These are phyloP conservation scores for Orobanche coerulescens DNA, from an alignment of 257 asterid species.

Conservation along the genomic window DNA sequence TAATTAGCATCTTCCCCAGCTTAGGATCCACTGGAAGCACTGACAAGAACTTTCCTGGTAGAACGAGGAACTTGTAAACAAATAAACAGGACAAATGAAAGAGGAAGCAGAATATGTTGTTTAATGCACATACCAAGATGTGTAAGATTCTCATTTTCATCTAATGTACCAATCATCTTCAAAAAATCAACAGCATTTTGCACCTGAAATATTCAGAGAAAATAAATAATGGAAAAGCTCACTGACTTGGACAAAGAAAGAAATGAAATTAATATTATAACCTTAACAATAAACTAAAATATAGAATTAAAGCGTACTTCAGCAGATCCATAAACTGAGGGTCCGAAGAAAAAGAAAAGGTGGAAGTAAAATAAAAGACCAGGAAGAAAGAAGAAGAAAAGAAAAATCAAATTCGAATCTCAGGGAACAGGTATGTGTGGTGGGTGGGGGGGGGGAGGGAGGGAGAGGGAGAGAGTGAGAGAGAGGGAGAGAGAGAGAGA, in stretches of 20 bases:
- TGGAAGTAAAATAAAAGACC: too few species aligned
- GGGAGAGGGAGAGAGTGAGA: too few species aligned
- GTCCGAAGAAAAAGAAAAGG: too few species aligned
- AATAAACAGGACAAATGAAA: conserved; percentile 4
- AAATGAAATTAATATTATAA: not conserved
- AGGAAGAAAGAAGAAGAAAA: too few species aligned
- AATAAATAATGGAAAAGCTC: not conserved
- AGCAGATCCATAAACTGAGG: not conserved
- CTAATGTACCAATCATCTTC: conserved; percentile 95
- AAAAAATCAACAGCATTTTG: conserved; percentile 94
- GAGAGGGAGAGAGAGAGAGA: too few species aligned
- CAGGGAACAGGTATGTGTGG: too few species aligned
- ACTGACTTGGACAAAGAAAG: conserved; percentile 12
- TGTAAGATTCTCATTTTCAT: conserved; percentile 88
- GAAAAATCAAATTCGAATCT: too few species aligned
- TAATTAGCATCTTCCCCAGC: conserved; percentile 92
- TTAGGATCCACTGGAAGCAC: conserved; percentile 98
- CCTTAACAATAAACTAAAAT: not conserved
- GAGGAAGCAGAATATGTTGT: conserved; percentile 15
- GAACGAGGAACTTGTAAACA: conserved; percentile 15
- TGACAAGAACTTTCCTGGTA: conserved; percentile 74
- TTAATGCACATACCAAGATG: conserved; percentile 62
- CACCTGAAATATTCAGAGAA: conserved; percentile 45
- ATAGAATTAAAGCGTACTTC: not conserved
- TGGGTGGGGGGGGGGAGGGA: too few species aligned